Conservation (phyloP, 805 yeast species). For the Starmerella vitae region DNA sequence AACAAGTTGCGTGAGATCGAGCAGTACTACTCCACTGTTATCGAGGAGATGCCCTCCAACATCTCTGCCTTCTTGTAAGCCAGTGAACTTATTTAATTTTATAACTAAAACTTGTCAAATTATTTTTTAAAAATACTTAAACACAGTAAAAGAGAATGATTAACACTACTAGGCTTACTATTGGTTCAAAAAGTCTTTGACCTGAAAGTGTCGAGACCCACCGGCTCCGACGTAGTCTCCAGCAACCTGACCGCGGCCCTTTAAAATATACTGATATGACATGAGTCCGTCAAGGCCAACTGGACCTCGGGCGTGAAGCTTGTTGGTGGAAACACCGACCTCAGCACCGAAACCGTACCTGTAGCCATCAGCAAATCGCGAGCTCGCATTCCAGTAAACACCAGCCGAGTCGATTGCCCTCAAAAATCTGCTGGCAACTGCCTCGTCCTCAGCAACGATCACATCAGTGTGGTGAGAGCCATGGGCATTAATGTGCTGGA, state of each 20-base stretch:
- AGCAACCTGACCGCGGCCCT: conserved; percentile 88
- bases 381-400: conserved; percentile 94
- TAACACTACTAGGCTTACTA: too few relatives aligned
- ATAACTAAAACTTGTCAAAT: neutral
- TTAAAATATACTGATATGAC: conserved; percentile 83
- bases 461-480: conserved; percentile 96
- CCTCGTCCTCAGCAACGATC: conserved; percentile 65
- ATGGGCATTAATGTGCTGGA: conserved; percentile 71
- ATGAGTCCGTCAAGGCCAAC: conserved; percentile 96
- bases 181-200: conserved; percentile 25
- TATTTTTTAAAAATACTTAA: too few relatives aligned
- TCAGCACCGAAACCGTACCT: conserved; percentile 98
- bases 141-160: too few relatives aligned
- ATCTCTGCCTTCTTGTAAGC: conserved; percentile 27
- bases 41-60: conserved; percentile 78
- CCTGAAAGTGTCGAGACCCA: conserved; percentile 65
- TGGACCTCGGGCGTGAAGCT: conserved; percentile 97
- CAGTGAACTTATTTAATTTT: neutral
- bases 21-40: conserved; percentile 76
- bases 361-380: conserved; percentile 97
- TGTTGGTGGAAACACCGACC: conserved; percentile 93
- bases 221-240: conserved; percentile 90
- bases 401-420: conserved; percentile 89
- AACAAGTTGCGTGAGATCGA: conserved; percentile 72
- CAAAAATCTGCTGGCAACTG: conserved; percentile 59